Base-by-base conservation (phyloP, 2,329 filamentous ascomycete species). In the Pestalotiopsis sp. region DNA sequence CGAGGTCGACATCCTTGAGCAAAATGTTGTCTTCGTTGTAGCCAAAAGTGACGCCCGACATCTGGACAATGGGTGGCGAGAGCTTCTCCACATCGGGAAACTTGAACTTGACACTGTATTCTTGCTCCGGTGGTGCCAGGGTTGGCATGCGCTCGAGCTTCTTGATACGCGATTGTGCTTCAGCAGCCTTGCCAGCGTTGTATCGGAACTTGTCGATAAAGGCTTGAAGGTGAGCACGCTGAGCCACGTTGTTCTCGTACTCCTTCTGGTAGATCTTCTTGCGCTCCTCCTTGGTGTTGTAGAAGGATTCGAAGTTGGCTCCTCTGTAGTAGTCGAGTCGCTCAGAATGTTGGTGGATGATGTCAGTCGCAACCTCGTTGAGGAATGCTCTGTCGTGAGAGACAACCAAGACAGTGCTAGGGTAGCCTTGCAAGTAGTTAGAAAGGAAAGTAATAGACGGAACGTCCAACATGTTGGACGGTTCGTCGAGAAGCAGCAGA, bases 141-240 rank as follows among this genome's bases (percentile, higher is more conserved):
- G 97, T 85, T 1, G 97, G 96, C 93, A 99, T 98, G 78, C 93
- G 94, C 81, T 99, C 97, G 71, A 99, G 86, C 80, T 99, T 99
- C 88, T 99, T 99, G 88, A 99, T 98, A 77, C 96, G 91, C 0
- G 95, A 98, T 79, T 99, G 96, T 1, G 96, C 96, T 85, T 99
- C 96, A 9, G 95, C 97, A 0, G 96, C 98, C 82, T 99, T 99
- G 77, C 95, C 96, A 36, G 96, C 96, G 79, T 99, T 99, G 87
- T 99, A 99, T 66, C 96, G 91, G 87, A 99, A 99, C 83, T 99
- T 99, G 88, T 99, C 96, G 83, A 99, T 99, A 82, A 99, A 99
- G 36, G 93, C 91, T 84, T 99, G 96, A 72, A 99, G 83, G 85
- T 99, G 96, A 40, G 94, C 94, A 74, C 96, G 89, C 81, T 95